Conservation (phyloP, 139 green algal species). For the Desmodesmus armatus region DNA sequence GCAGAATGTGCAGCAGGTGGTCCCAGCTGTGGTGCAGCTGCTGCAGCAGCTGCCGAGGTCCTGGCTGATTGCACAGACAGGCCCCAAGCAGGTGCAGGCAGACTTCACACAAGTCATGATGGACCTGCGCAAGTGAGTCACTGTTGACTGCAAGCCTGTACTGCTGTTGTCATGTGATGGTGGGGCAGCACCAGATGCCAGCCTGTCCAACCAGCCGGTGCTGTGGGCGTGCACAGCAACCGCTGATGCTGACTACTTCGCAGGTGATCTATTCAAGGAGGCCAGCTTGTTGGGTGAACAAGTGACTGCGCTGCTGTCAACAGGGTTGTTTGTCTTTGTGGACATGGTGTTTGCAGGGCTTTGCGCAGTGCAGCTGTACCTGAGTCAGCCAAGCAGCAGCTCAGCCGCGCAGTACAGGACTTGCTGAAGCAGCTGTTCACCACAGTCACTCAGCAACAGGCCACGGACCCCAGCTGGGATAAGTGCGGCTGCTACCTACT, state of each 20-base stretch:
- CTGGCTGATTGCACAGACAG: slow-evolving; percentile 7
- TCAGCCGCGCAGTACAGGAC: slow-evolving; percentile 22
- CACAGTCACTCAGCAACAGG: slow-evolving; percentile 17
- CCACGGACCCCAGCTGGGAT: slow-evolving; percentile 1
- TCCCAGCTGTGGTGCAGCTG: background rate
- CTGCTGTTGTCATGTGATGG: background rate
- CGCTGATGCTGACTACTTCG: too few species aligned
- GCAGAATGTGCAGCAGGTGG: slow-evolving; percentile 19
- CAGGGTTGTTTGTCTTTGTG: too few species aligned
- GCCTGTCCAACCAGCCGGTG: too few species aligned
- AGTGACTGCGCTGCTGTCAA: too few species aligned
- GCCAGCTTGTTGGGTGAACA: too few species aligned
- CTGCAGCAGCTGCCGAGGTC: slow-evolving; percentile 14
- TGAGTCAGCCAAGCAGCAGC: slow-evolving; percentile 1
- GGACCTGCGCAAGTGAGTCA: slow-evolving; percentile 15
- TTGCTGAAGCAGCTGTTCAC: slow-evolving; percentile 5
- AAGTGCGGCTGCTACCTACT: slow-evolving; percentile 41
- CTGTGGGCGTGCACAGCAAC: too few species aligned
- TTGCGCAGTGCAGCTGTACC: background rate
- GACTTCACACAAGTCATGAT: slow-evolving; percentile 45
- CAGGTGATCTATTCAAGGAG: too few species aligned
- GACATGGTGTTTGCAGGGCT: slow-evolving; percentile 21
- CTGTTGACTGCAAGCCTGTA: background rate
- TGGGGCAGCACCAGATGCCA: too few species aligned
- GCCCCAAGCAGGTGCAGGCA: slow-evolving; percentile 29